phyloP scores from a whole-genome alignment of 2,329 filamentous ascomycete genomes.

The Xylariaceae sp. region DNA sequence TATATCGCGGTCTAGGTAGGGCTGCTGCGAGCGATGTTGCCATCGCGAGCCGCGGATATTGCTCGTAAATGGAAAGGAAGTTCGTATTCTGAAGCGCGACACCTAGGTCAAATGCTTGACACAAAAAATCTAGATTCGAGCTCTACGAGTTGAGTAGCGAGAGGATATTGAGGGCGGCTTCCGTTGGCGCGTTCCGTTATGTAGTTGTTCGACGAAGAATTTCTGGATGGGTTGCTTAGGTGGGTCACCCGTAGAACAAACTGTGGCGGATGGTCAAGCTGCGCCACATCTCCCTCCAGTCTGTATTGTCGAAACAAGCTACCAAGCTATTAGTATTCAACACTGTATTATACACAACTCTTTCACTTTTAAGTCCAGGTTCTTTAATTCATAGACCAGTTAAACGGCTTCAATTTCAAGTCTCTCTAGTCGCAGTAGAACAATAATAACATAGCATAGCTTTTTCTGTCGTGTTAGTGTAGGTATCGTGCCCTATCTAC shows the following conservation, averaged over 20 bases:
- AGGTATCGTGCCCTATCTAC: background rate
- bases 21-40: slow-evolving; percentile 76
- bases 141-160: background rate
- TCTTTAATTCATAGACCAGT: no score
- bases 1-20: slow-evolving; percentile 89
- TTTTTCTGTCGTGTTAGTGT: slow-evolving; percentile 3
- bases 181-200: slow-evolving; percentile 7
- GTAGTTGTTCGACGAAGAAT: slow-evolving; percentile 17
- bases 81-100: no score
- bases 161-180: slow-evolving; percentile 1
- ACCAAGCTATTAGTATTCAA: no score
- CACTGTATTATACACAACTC: no score
- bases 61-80: slow-evolving; percentile 4
- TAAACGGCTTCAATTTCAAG: no score
- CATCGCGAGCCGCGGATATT: slow-evolving; percentile 52
- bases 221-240: slow-evolving; percentile 22
- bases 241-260: slow-evolving; percentile 19
- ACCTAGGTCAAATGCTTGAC: no score
- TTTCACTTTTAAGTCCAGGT: no score
- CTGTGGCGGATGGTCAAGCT: slow-evolving; percentile 12
- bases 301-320: no score
- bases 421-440: background rate
- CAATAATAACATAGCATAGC: background rate
- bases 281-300: slow-evolving; percentile 25
- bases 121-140: no score